Evolutionary conservation across 352 stramenopile species (phyloP), one percentile per base, ranked within the genome.

Genomic region (Thraustochytrium striatum): DNA sequence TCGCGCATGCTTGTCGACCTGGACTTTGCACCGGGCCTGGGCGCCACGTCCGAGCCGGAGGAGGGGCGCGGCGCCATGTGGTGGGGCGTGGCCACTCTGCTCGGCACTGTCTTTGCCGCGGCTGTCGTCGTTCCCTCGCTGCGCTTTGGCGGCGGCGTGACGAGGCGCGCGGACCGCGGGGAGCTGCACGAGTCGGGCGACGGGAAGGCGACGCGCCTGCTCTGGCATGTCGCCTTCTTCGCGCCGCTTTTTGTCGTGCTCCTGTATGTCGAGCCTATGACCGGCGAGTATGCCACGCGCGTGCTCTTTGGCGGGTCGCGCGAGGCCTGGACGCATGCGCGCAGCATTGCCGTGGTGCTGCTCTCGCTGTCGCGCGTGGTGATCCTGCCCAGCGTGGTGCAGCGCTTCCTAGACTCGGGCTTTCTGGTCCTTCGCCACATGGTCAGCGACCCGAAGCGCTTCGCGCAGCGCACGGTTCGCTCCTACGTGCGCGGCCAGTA

Each of bases 351-450:
- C 39, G 50, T 61, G 21, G 8, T 68, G 11, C 3, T 25, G 5
- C 16, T 13, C 32, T 41, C 19, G 25, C 41, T 13, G n/a, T 50
- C 61, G 43, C 65, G 65, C 39, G 30, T 75, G 8, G 43, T 30
- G 13, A 39, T 75, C 35, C 61, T 75, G 19, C 65, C 65, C 33
- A 30, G 52, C 32, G 52, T 75, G n/a, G 50, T 75, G 44, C 65
- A 75, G 65, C 41, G 65, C 43, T 75, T 55, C 52, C 7, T 38
- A 28, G 65, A 75, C 50, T 75, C 65, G 7, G 44, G 41, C 0
- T 62, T 43, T 28, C 65, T 75, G 32, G 50, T 61, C 8, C 41
- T 75, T 25, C 44, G 39, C 2, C 61, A 50, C 65, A 75, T 75
- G 65, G 30, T 75, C 16, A 21, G 19, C 2, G 9, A 75, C 25